A percentile compares a stretch with the other conserved stretches of the same genome.
phyloP scores from a whole-genome alignment of 106 monocot species.

The Xerophyta viscosa region DNA sequence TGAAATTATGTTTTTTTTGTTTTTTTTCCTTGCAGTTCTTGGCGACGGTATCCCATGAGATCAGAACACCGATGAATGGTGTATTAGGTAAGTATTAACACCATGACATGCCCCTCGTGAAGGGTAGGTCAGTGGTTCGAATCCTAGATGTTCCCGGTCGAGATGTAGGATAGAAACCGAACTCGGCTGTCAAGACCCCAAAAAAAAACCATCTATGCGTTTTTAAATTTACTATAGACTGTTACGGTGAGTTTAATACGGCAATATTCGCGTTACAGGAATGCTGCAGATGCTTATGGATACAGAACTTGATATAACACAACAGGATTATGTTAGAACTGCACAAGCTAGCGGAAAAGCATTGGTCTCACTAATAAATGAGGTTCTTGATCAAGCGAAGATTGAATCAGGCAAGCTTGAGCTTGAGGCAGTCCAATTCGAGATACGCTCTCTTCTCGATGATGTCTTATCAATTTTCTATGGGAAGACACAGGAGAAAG shows the following conservation, averaged over 20 bases:
- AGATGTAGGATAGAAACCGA: too few species aligned
- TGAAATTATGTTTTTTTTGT: too few species aligned
- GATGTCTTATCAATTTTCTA: constrained; percentile 87
- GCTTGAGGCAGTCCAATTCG: constrained; percentile 84
- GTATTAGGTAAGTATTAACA: constrained; percentile 97
- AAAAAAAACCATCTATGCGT: too few species aligned
- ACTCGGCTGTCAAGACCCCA: too few species aligned
- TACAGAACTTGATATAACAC: constrained; percentile 85
- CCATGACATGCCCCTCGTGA: too few species aligned
- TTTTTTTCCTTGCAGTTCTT: constrained; percentile 81
- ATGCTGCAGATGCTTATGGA: constrained; percentile 99
- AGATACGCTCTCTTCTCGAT: constrained; percentile 75
- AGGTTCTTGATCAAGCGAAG: constrained; percentile 97
- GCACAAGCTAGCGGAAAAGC: constrained; percentile 98
- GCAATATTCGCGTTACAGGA: too few species aligned
- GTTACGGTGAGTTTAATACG: too few species aligned
- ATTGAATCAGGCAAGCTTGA: constrained; percentile 99
- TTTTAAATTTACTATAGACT: too few species aligned
- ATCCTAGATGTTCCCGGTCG: too few species aligned
- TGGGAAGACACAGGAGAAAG: constrained; percentile 94
- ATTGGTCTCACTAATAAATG: constrained; percentile 92
- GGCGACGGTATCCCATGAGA: constrained; percentile 99
- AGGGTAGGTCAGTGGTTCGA: too few species aligned
- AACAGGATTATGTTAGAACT: constrained; percentile 96
- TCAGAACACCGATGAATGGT: constrained; percentile 99